A percentile compares a stretch with the other conserved stretches of the same genome.
Evolutionary conservation across 148 eudicot species (phyloP).

Genomic region (Tetragonia tetragonoides): DNA sequence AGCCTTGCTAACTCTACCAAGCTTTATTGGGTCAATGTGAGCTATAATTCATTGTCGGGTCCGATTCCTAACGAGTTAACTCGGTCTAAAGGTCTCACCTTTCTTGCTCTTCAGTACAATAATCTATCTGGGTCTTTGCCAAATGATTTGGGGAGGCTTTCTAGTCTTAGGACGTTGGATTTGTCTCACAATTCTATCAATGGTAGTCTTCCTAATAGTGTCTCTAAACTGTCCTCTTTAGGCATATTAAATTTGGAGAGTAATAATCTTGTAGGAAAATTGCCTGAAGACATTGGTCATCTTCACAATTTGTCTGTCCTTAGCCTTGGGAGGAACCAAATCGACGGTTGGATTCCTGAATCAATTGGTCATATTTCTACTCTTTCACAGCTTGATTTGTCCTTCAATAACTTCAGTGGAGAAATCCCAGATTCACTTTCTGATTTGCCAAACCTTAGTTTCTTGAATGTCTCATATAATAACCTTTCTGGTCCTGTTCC

Average conservation of each 20-base stretch:
- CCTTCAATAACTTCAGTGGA: slow-evolving; percentile 59
- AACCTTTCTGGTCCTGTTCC: slow-evolving; percentile 79
- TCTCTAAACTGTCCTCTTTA: slow-evolving; percentile 49
- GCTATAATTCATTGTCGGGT: slow-evolving; percentile 62
- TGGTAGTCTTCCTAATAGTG: slow-evolving; percentile 55
- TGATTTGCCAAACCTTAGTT: slow-evolving; percentile 41
- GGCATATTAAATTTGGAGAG: slow-evolving; percentile 36
- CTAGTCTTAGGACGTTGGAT: slow-evolving; percentile 48
- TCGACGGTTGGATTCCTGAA: slow-evolving; percentile 49
- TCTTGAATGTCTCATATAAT: slow-evolving; percentile 80
- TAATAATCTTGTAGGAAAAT: slow-evolving; percentile 32
- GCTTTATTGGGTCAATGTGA: slow-evolving; percentile 68
- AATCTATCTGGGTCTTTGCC: slow-evolving; percentile 59
- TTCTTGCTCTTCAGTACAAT: slow-evolving; percentile 52
- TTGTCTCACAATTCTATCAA: slow-evolving; percentile 53
- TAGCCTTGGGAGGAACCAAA: slow-evolving; percentile 47
- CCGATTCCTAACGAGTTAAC: slow-evolving; percentile 50
- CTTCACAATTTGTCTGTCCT: slow-evolving; percentile 47
- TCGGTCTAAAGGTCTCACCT: slow-evolving; percentile 41
- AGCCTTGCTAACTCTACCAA: slow-evolving; percentile 52
- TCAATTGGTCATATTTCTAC: slow-evolving; percentile 44
- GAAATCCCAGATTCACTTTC: slow-evolving; percentile 58
- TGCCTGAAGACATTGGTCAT: slow-evolving; percentile 34
- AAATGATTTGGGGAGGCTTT: slow-evolving; percentile 42
- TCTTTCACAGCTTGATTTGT: slow-evolving; percentile 54